Evolutionary conservation across 2,329 filamentous ascomycete species (phyloP).

Genomic region (Clonostachys rhizophaga): DNA sequence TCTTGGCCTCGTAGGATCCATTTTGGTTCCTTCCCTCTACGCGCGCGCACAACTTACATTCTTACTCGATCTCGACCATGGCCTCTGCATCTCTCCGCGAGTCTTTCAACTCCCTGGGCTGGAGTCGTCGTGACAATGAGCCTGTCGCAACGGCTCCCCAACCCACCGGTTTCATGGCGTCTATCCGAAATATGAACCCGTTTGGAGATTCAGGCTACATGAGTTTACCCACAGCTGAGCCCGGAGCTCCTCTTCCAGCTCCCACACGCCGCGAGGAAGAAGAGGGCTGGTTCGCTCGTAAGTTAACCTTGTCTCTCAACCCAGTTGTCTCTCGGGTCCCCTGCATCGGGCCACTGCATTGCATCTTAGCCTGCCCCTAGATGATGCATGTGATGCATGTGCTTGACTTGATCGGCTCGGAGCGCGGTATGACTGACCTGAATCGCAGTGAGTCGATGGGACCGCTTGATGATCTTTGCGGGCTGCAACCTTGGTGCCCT

Average conservation of each 20-base stretch:
- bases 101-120: slow-evolving; percentile 90
- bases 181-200: slow-evolving; percentile 80
- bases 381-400: slow-evolving; percentile 33
- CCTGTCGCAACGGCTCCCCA: slow-evolving; percentile 63
- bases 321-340: slow-evolving; percentile 18
- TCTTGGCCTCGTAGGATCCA: too few relatives aligned
- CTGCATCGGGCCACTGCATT: slow-evolving; percentile 38
- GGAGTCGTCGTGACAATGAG: slow-evolving; percentile 82
- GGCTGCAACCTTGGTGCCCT: slow-evolving; percentile 86
- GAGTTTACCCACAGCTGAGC: slow-evolving; percentile 80
- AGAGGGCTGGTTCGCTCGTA: slow-evolving; percentile 91
- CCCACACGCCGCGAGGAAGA: slow-evolving; percentile 86
- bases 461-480: slow-evolving; percentile 86
- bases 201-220: slow-evolving; percentile 86
- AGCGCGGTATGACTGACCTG: slow-evolving; percentile 16
- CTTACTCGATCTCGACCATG: slow-evolving; percentile 43
- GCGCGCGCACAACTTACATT: too few relatives aligned
- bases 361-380: slow-evolving; percentile 24
- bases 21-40: too few relatives aligned
- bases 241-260: slow-evolving; percentile 82
- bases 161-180: slow-evolving; percentile 71
- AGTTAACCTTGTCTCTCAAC: slow-evolving; percentile 41
- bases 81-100: slow-evolving; percentile 86
- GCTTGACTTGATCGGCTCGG: neutral
- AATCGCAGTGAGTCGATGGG: slow-evolving; percentile 87